Evolutionary conservation across 2,329 filamentous ascomycete genomes (phyloP).

Genomic region (Cercospora sp.): DNA sequence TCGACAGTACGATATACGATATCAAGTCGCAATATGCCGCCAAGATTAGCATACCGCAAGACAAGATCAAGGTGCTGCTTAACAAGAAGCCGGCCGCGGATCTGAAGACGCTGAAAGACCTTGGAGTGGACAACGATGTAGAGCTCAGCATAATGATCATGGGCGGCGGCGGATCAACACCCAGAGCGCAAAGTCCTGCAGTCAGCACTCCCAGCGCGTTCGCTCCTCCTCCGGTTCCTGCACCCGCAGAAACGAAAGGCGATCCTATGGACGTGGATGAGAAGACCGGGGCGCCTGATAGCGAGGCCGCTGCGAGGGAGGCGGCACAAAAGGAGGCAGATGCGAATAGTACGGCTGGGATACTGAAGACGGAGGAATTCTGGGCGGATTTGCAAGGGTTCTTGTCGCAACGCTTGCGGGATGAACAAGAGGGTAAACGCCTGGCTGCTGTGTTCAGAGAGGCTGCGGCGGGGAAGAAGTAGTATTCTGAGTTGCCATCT

Average conservation of each 20-base stretch:
- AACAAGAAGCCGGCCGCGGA: slow-evolving; percentile 76
- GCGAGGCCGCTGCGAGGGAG: slow-evolving; percentile 40
- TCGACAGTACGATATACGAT: slow-evolving; percentile 73
- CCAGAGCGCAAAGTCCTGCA: slow-evolving; percentile 43
- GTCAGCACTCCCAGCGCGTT: slow-evolving; percentile 32
- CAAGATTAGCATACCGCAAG: slow-evolving; percentile 63
- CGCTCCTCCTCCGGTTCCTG: slow-evolving; percentile 38
- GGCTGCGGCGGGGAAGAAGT: slow-evolving; percentile 10
- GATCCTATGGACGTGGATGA: slow-evolving; percentile 39
- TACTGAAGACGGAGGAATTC: slow-evolving; percentile 71
- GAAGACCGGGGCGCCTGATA: slow-evolving; percentile 32
- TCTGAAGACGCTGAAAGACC: slow-evolving; percentile 37
- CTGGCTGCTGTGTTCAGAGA: slow-evolving; percentile 62
- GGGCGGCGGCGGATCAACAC: slow-evolving; percentile 52
- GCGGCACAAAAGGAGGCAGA: slow-evolving; percentile 58
- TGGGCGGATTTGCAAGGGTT: slow-evolving; percentile 85
- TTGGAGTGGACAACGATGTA: slow-evolving; percentile 54
- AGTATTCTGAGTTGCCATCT: slow-evolving; percentile 1
- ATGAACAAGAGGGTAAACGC: slow-evolving; percentile 64
- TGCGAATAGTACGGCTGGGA: slow-evolving; percentile 44
- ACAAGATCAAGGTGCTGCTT: slow-evolving; percentile 81
- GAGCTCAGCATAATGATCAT: slow-evolving; percentile 90
- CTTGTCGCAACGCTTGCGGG: slow-evolving; percentile 73
- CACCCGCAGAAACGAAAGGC: slow-evolving; percentile 24
- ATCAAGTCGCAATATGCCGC: slow-evolving; percentile 69